Conservation (phyloP, 2,329 filamentous ascomycete species). For the Colletotrichum musicola region DNA sequence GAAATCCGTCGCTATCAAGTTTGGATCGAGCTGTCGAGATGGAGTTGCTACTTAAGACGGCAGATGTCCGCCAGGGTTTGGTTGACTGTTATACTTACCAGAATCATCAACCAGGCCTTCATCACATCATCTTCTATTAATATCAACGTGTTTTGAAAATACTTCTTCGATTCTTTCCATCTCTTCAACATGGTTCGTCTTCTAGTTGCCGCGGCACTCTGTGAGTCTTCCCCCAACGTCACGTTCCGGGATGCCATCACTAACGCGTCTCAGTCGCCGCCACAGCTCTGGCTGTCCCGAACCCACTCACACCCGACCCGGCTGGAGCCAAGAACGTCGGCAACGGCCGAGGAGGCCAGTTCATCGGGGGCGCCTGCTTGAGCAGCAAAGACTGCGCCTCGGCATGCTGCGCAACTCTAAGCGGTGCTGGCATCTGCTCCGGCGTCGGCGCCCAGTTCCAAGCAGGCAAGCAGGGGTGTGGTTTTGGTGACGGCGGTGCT, state of each 20-base stretch:
- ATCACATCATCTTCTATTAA: conserved; percentile 1
- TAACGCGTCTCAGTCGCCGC: conserved; percentile 36
- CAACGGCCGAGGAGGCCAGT: conserved; percentile 45
- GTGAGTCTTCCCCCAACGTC: conserved; percentile 13
- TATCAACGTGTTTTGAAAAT: not conserved
- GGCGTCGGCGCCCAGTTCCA: conserved; percentile 43
- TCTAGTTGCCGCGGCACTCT: conserved; percentile 19
- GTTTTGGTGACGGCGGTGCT: conserved; percentile 40
- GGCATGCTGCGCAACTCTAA: conserved; percentile 42
- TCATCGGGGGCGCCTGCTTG: conserved; percentile 47
- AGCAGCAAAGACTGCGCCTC: conserved; percentile 46
- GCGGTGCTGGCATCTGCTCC: conserved; percentile 46
- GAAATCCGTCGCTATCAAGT: not conserved
- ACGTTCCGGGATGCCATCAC: not conserved
- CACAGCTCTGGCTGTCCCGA: conserved; percentile 38
- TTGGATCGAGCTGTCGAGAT: not conserved
- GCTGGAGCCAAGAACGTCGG: conserved; percentile 46
- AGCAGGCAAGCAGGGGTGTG: conserved; percentile 47
- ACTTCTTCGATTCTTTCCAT: not conserved
- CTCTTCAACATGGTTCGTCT: conserved; percentile 36
- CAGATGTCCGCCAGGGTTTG: not conserved
- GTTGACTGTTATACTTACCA: not conserved
- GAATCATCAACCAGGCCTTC: conserved; percentile 1
- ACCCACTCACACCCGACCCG: conserved; percentile 44
- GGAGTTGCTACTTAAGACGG: conserved; percentile 24